Percentiles rank a stretch among this genome's conserved stretches.
Evolutionary conservation across 768 basidiomycete genomes (phyloP).

Genomic region (Myochromella boudieri): DNA sequence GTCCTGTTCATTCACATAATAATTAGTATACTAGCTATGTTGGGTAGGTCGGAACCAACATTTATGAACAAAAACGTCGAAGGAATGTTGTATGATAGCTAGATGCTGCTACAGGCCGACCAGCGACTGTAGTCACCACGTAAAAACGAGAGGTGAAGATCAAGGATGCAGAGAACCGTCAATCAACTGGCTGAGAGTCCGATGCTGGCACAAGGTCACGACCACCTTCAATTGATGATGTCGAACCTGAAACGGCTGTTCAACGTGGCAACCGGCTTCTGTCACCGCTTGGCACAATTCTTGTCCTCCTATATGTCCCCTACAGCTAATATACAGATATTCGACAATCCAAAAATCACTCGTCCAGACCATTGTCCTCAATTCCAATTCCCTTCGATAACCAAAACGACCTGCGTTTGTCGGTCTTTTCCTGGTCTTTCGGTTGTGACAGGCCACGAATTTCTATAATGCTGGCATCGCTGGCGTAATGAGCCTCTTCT

Average conservation of each 20-base stretch:
- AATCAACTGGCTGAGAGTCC: conserved; percentile 9
- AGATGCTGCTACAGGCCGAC: conserved; percentile 22
- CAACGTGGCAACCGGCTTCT: conserved; percentile 6
- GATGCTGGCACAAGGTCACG: conserved; percentile 5
- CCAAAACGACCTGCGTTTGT: conserved; percentile 55
- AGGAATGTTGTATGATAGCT: conserved; percentile 12
- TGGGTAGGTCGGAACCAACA: too few species aligned
- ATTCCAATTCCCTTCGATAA: conserved; percentile 49
- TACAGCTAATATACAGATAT: background rate
- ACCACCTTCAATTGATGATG: conserved; percentile 9
- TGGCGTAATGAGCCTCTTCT: conserved; percentile 22
- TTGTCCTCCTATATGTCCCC: background rate
- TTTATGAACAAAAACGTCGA: conserved; percentile 10
- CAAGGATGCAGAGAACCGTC: conserved; percentile 5
- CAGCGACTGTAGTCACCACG: conserved; percentile 23
- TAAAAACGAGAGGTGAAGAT: conserved; percentile 12
- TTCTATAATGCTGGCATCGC: conserved; percentile 13
- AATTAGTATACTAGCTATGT: too few species aligned
- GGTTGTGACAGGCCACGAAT: conserved; percentile 4
- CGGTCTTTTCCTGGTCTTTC: conserved; percentile 24
- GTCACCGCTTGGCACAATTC: conserved; percentile 5
- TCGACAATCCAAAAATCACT: conserved; percentile 1
- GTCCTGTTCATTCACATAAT: too few species aligned
- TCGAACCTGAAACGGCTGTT: conserved; percentile 17
- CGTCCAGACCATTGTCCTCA: conserved; percentile 27